Conservation (phyloP, 805 yeast species). For the Torulaspora microellipsoides region DNA sequence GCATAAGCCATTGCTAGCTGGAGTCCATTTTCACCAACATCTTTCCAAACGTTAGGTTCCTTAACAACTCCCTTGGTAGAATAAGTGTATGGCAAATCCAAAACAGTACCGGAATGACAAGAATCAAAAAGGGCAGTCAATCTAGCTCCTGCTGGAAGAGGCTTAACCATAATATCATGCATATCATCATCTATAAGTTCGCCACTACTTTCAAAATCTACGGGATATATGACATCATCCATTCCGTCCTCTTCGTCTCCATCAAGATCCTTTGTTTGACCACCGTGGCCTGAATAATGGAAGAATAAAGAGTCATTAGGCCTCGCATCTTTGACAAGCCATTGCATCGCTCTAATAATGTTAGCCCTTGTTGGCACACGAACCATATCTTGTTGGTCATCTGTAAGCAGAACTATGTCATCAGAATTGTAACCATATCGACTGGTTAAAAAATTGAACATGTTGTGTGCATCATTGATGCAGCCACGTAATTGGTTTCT, state of each 20-base stretch:
- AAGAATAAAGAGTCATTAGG: constrained; percentile 76
- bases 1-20: constrained; percentile 57
- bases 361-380: constrained; percentile 61
- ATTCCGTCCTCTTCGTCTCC: constrained; percentile 75
- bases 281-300: constrained; percentile 88
- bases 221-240: constrained; percentile 70
- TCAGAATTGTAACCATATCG: constrained; percentile 47
- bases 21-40: constrained; percentile 64
- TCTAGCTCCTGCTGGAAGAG: constrained; percentile 68
- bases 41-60: constrained; percentile 74
- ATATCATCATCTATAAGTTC: constrained; percentile 68
- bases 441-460: constrained; percentile 41
- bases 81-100: constrained; percentile 76
- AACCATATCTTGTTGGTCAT: constrained; percentile 46
- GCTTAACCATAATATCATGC: constrained; percentile 65
- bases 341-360: constrained; percentile 72
- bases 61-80: constrained; percentile 80
- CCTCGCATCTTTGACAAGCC: constrained; percentile 70
- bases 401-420: constrained; percentile 58
- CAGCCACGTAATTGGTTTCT: constrained; percentile 65
- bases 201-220: constrained; percentile 65
- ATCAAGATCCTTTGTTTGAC: constrained; percentile 60
- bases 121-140: constrained; percentile 79
- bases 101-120: constrained; percentile 80
- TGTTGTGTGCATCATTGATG: constrained; percentile 67